A percentile compares a stretch with the other conserved stretches of the same genome.
phyloP scores from a whole-genome alignment of 1,284 basidiomycete species.

The Sporisorium reilianum region DNA sequence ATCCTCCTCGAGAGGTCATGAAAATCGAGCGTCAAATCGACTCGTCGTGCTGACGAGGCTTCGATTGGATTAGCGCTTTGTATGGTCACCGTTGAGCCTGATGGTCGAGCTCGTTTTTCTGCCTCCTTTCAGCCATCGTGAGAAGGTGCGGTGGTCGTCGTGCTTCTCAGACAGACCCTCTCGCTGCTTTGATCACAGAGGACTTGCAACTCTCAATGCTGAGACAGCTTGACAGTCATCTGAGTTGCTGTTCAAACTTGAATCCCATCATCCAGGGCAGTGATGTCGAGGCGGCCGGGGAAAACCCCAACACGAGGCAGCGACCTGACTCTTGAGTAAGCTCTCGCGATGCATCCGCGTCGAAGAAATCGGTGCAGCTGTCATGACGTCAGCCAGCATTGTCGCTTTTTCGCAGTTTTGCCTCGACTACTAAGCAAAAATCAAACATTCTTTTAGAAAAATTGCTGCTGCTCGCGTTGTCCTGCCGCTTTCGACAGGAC shows the following conservation, averaged over 20 bases:
- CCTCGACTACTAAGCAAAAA: background rate
- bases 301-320: background rate
- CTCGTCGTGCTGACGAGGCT: background rate
- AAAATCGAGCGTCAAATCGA: background rate
- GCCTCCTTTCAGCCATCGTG: background rate
- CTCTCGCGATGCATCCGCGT: conserved; percentile 2
- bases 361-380: conserved; percentile 20
- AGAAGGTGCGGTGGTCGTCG: background rate
- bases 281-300: background rate
- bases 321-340: background rate
- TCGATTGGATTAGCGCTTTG: too few relatives aligned
- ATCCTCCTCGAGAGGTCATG: too few relatives aligned
- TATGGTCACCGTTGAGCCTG: too few relatives aligned
- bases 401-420: too few relatives aligned
- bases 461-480: conserved; percentile 15
- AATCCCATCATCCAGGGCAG: too few relatives aligned
- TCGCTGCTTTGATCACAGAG: background rate
- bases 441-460: conserved; percentile 18
- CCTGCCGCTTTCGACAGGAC: conserved; percentile 11
- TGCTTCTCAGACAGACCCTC: background rate
- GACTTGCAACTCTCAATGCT: background rate
- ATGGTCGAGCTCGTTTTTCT: too few relatives aligned
- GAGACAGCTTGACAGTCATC: background rate
- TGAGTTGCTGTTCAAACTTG: background rate
- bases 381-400: conserved; percentile 33